Evolutionary conservation across 208 protist species (phyloP).

Genomic region (Herpetomonas muscarum): DNA sequence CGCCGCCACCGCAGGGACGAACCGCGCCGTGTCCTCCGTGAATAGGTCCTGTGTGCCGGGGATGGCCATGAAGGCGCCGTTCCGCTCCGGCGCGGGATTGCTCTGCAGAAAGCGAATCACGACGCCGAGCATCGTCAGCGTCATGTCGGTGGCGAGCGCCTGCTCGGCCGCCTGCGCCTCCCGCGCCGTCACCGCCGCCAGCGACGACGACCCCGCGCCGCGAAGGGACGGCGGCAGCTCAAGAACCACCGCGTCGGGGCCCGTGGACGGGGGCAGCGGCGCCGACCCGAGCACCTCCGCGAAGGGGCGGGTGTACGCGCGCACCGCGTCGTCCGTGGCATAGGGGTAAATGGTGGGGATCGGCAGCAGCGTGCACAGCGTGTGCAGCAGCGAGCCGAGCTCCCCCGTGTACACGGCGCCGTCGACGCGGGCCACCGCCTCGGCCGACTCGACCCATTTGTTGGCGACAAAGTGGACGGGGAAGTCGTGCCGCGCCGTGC

Average conservation of each 20-base stretch:
- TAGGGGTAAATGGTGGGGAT: slow-evolving; percentile 76
- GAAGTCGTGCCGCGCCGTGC: slow-evolving; percentile 49
- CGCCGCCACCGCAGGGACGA: background rate
- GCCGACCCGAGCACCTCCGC: slow-evolving; percentile 38
- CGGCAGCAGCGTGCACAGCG: slow-evolving; percentile 44
- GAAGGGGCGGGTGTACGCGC: slow-evolving; percentile 42
- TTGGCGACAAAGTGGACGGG: slow-evolving; percentile 31
- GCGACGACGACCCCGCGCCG: background rate
- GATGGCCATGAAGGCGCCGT: slow-evolving; percentile 60
- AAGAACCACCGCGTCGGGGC: background rate
- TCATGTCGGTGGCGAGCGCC: slow-evolving; percentile 18
- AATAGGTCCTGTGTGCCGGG: slow-evolving; percentile 46
- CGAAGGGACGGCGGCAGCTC: background rate
- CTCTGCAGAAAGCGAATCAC: slow-evolving; percentile 73
- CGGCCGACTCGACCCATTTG: slow-evolving; percentile 35
- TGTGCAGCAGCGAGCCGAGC: slow-evolving; percentile 74
- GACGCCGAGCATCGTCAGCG: slow-evolving; percentile 43
- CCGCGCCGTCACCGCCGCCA: background rate
- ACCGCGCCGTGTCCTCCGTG: slow-evolving; percentile 27
- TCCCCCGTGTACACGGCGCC: slow-evolving; percentile 33
- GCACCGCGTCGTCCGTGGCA: slow-evolving; percentile 56
- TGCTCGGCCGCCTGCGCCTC: slow-evolving; percentile 22
- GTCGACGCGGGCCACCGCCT: slow-evolving; percentile 2
- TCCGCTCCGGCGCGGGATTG: slow-evolving; percentile 67
- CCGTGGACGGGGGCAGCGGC: background rate